A percentile compares a stretch with the other conserved stretches of the same genome.
These are phyloP conservation scores for Eucalyptus regnans DNA, from an alignment of 345 rosid species.

Conservation along the genomic window DNA sequence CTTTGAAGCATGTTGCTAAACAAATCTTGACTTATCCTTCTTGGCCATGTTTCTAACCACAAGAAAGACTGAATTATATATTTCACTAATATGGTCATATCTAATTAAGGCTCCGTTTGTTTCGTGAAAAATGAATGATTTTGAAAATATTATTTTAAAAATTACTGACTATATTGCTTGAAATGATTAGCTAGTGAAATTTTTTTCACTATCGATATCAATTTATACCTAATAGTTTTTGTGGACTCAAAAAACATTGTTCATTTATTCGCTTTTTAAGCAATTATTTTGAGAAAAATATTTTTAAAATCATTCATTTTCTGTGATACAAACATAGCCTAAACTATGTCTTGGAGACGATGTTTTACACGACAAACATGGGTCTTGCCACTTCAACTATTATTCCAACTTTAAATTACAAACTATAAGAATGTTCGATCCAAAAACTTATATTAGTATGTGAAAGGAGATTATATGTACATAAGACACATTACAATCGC, in stretches of 20 bases:
- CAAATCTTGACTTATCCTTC: neutral
- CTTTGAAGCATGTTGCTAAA: neutral
- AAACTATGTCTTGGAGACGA: neutral
- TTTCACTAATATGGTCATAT: neutral
- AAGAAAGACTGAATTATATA: neutral
- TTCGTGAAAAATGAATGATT: neutral
- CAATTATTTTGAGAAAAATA: neutral
- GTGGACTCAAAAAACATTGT: fast-evolving
- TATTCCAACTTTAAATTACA: neutral
- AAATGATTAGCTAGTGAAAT: fast-evolving
- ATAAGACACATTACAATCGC: neutral
- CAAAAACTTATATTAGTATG: neutral
- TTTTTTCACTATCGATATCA: fast-evolving
- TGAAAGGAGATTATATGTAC: neutral
- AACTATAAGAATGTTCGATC: neutral
- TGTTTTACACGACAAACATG: neutral
- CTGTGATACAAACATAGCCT: neutral
- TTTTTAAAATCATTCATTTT: neutral
- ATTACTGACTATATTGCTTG: fast-evolving
- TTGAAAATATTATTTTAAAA: neutral
- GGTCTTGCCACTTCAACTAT: neutral
- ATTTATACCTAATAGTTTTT: neutral
- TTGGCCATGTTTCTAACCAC: neutral
- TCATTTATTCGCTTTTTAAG: neutral
- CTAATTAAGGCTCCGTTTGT: neutral